Base-by-base conservation (phyloP, 371 early-diverging fungal genomes). In the Mortierella sp. region DNA sequence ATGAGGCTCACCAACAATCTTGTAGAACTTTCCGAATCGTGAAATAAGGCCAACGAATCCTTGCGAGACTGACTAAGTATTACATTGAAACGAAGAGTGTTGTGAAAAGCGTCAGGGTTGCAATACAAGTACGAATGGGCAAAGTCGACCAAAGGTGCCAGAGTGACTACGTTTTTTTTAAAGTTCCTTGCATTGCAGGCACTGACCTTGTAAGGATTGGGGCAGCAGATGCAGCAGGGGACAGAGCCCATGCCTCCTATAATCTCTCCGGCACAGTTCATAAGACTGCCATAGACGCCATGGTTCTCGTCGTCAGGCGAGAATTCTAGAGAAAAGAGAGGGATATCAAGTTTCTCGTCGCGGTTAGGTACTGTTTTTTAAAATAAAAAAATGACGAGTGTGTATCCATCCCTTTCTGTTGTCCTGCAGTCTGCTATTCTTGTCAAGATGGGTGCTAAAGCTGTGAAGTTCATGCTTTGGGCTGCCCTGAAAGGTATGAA, bases 1-100 rank as follows among this genome's bases (percentile, higher is more conserved):
- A 28, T 48, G 7, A 31, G 8, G 31, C 71, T 28, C 71, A 77
- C 77, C 77, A 6, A 95, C 96, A 54, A 93, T 93, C 88, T 95
- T 95, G 91, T 96, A 96, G 84, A 94, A 97, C 75, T 95, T 93
- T 24, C 98, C 98, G 83, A 96, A 97, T 19, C 94, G 92, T 28
- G 94, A 90, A 14, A 97, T 89, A 5, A 97, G 88, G 9, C 96
- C 98, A 42, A 97, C 95, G 70, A 81, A 80, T 28, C 96, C 95
- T 88, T 84, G 80, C 4, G 72, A 31, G 42, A 81, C 75, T 0
- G 82, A 65, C 80, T 82, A 71, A 31, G 24, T 6, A 28, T 38
- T 38, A 38, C 42, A 38, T 38, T 38, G 5, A 38, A 38, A 5
- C 42, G 42, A 38, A 3, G 42, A 38, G 42, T 5, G 42, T 38